Evolutionary conservation across 106 monocot species (phyloP), one percentile per base, ranked within the genome.

Genomic region (Ottelia alismoides): DNA sequence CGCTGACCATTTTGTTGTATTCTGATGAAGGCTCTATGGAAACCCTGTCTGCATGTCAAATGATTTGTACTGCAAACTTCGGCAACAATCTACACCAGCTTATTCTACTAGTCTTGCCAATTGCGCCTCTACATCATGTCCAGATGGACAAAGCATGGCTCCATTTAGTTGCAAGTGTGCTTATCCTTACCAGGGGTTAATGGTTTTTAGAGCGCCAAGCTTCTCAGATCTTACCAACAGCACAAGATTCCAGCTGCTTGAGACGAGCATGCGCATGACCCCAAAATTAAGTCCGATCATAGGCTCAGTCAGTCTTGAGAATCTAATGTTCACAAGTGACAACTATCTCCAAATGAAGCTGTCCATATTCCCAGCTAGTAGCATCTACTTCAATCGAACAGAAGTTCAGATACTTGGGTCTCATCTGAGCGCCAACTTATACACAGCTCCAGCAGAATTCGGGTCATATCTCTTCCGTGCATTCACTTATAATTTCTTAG

Each of bases 391-490:
- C 65, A 66, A 58, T 20, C 51, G 64, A 26, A 47, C 52, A 17
- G 79, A 79, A 7, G 56, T 92, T 47, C 55, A 58, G 49, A 73
- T 65, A 49, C 31, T 92, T 24, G 86, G 79, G 5, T 64, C 67
- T 66, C 14, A 32, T 31, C 65, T 92, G 11, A 79, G 76, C 71
- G 74, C 65, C 60, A 85, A 92, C 66, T 65, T 67, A 2, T 92
- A 57, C 20, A 79, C 82, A 53, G 60, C 85, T 55, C 82, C 92
- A 18, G 0, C 2, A 1, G 43, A 27, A 1, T 86, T 92, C 60
- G 92, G 92, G 49, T 78, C 86, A 10, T 92, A 79, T 47, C 60
- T 48, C 44, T 92, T 82, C 73, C 48, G 53, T 11, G 82, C 66
- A 47, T 46, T 22, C 30, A 48, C 67, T 23, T 92, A 81, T 45